Percentiles rank a stretch among this genome's conserved stretches.
These are phyloP conservation scores for Ganoderma meredithae DNA, from an alignment of 1,284 basidiomycete species.

Conservation along the genomic window DNA sequence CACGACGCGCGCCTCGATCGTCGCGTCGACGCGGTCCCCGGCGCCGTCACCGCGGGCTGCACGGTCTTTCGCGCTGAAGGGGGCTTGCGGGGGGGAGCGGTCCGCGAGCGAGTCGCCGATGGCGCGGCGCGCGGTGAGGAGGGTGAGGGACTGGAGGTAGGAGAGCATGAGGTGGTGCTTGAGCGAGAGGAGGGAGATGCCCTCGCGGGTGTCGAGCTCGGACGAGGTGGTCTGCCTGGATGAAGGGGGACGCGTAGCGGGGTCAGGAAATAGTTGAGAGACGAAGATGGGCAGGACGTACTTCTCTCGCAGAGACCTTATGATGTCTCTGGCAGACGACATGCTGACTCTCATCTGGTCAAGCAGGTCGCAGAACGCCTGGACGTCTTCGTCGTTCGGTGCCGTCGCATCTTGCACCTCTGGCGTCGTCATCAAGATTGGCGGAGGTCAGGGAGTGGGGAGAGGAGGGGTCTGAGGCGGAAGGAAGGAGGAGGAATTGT, in stretches of 20 bases:
- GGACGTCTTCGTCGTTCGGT: conserved; percentile 26
- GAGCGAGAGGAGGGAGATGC: conserved; percentile 90
- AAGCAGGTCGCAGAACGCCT: conserved; percentile 51
- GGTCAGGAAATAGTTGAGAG: neutral
- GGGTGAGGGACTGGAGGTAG: conserved; percentile 87
- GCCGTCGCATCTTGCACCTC: conserved; percentile 12
- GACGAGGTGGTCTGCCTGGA: conserved; percentile 44
- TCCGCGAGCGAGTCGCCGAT: conserved; percentile 66
- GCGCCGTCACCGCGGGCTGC: conserved; percentile 57
- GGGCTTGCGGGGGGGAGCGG: conserved; percentile 54
- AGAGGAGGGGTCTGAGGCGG: conserved; percentile 11
- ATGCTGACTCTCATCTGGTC: conserved; percentile 73
- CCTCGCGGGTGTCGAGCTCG: conserved; percentile 73
- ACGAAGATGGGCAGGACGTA: conserved; percentile 43
- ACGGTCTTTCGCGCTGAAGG: conserved; percentile 65
- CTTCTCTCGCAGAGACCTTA: conserved; percentile 63
- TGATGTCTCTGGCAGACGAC: conserved; percentile 61
- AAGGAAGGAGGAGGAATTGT: conserved; percentile 4
- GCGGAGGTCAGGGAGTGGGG: neutral
- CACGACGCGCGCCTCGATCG: conserved; percentile 77
- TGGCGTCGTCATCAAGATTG: conserved; percentile 2
- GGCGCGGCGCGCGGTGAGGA: conserved; percentile 76
- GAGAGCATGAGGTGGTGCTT: conserved; percentile 89
- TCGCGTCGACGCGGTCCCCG: conserved; percentile 75
- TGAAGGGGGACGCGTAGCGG: conserved; percentile 24